These are phyloP conservation scores for Turnera subulata DNA, from an alignment of 345 rosid species.

Conservation along the genomic window DNA sequence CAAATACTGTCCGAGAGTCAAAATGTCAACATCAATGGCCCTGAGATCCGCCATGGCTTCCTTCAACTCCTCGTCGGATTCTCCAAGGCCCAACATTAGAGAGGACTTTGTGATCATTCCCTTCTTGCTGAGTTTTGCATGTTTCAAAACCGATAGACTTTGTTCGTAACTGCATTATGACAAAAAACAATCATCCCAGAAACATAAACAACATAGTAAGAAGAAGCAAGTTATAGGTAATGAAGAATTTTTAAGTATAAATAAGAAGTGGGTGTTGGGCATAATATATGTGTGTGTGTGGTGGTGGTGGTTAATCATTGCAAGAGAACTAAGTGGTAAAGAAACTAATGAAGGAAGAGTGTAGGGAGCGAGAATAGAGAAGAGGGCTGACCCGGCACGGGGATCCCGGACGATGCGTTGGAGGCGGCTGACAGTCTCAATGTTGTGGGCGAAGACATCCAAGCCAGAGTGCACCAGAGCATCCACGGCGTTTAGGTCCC, in stretches of 20 bases:
- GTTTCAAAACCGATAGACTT: conserved; percentile 81
- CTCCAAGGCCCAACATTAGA: conserved; percentile 98
- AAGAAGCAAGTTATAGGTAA: no score
- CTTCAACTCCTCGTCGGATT: conserved; percentile 81
- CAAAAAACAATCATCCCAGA: neutral
- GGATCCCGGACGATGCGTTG: conserved; percentile 98
- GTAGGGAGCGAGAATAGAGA: no score
- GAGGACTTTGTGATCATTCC: conserved; percentile 95
- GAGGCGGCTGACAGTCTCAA: conserved; percentile 92
- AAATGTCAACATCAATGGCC: conserved; percentile 83
- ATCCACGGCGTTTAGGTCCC: conserved; percentile 83
- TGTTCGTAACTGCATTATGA: conserved; percentile 73
- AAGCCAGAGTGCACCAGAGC: conserved; percentile 70
- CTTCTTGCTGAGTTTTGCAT: conserved; percentile 72
- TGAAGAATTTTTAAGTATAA: no score
- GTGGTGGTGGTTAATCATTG: no score
- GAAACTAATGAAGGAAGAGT: no score
- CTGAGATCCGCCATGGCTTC: conserved; percentile 86
- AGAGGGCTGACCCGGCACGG: conserved; percentile 87
- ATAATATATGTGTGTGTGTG: no score
- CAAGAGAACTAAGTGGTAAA: no score
- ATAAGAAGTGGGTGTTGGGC: no score
- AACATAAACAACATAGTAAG: no score
- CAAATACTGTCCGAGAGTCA: conserved; percentile 94
- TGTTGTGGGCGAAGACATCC: conserved; percentile 94